Conservation (phyloP, 371 early-diverging fungal genomes). For the Mortierella sp. region DNA sequence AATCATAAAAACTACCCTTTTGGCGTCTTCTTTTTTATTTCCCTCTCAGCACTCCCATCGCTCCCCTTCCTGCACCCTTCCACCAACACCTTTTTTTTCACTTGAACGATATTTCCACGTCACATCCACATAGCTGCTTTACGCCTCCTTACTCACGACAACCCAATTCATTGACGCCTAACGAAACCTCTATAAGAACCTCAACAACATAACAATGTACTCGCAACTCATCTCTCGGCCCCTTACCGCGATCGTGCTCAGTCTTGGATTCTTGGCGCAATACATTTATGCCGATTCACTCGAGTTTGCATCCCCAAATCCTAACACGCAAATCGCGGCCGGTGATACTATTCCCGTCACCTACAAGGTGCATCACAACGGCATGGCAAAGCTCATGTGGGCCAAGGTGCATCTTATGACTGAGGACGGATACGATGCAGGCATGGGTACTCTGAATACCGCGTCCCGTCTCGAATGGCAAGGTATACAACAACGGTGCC, state of each 20-base stretch:
- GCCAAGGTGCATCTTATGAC: conserved; percentile 46
- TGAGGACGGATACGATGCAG: conserved; percentile 45
- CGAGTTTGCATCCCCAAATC: conserved; percentile 30
- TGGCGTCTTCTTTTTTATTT: neutral
- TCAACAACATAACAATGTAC: conserved; percentile 15
- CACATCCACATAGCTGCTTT: neutral
- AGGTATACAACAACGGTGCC: conserved; percentile 20
- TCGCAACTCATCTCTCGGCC: neutral
- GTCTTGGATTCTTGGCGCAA: conserved; percentile 21
- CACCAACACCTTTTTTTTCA: neutral
- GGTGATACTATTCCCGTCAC: conserved; percentile 29
- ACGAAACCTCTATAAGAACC: neutral
- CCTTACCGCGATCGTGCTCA: neutral
- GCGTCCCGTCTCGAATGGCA: conserved; percentile 34
- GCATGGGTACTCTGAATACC: conserved; percentile 27
- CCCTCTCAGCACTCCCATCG: neutral
- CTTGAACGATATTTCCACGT: neutral
- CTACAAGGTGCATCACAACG: conserved; percentile 41
- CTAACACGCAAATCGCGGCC: conserved; percentile 10
- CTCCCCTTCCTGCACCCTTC: neutral
- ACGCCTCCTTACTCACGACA: neutral
- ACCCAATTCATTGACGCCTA: neutral
- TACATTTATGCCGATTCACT: conserved; percentile 21
- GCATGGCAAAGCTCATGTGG: conserved; percentile 37
- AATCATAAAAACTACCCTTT: neutral